Evolutionary conservation across 306 rosid genomes (phyloP).

Genomic region (Acacia melanoxylon): DNA sequence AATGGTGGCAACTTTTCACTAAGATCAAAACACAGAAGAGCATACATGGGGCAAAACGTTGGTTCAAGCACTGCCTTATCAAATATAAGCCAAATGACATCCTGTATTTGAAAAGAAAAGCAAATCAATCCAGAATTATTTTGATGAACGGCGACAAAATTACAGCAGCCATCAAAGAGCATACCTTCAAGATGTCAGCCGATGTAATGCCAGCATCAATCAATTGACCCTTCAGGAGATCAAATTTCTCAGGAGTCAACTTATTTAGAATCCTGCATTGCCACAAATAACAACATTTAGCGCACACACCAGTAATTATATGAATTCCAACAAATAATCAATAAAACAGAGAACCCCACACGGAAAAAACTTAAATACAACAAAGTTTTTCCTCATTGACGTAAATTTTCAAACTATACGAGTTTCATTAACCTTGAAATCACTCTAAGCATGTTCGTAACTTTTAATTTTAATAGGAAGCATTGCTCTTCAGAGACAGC

Average conservation of each 20-base stretch:
- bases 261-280: slow-evolving; percentile 84
- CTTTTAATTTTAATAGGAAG: not conserved
- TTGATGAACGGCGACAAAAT: not conserved
- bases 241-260: slow-evolving; percentile 98
- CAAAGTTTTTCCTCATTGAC: not conserved
- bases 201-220: slow-evolving; percentile 90
- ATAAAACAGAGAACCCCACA: not conserved
- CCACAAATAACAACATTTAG: slow-evolving; percentile 21
- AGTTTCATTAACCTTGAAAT: slow-evolving; percentile 3
- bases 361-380: not conserved
- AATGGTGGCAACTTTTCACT: slow-evolving; percentile 81
- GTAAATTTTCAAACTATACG: not conserved
- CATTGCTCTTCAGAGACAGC: not conserved
- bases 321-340: slow-evolving; percentile 8
- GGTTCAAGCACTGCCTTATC: slow-evolving; percentile 99
- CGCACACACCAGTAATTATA: not conserved
- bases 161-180: not conserved
- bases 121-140: slow-evolving; percentile 25
- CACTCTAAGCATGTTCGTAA: not conserved
- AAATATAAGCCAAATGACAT: slow-evolving; percentile 77
- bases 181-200: slow-evolving; percentile 89
- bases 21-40: slow-evolving; percentile 82
- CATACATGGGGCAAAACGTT: slow-evolving; percentile 99
- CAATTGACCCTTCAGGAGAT: slow-evolving; percentile 94
- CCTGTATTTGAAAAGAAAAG: slow-evolving; percentile 61